These are phyloP conservation scores for Phaeoacremonium minimum DNA, from an alignment of 2,329 filamentous ascomycete genomes.

Conservation along the genomic window DNA sequence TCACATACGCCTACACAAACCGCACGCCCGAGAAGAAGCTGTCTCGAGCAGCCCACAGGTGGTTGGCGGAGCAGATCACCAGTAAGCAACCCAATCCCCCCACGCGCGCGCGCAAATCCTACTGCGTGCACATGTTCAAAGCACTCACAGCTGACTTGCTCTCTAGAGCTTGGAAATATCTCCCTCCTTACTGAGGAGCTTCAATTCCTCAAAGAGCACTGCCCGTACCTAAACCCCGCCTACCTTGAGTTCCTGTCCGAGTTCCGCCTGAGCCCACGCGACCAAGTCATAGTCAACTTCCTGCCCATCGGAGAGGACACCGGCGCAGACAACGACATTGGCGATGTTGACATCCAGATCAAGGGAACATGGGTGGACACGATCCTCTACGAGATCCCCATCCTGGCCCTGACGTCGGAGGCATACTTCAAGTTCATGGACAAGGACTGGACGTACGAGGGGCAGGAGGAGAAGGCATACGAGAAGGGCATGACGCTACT, in stretches of 20 bases:
- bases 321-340: slow-evolving; percentile 60
- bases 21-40: slow-evolving; percentile 92
- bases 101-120: no score
- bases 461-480: slow-evolving; percentile 81
- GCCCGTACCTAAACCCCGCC: slow-evolving; percentile 70
- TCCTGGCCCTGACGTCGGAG: slow-evolving; percentile 87
- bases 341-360: slow-evolving; percentile 72
- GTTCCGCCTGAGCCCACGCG: slow-evolving; percentile 75
- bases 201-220: slow-evolving; percentile 71
- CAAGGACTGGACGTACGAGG: slow-evolving; percentile 82
- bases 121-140: no score
- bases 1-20: slow-evolving; percentile 93
- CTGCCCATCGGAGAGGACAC: slow-evolving; percentile 49
- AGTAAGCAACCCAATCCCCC: slow-evolving; percentile 58
- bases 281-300: slow-evolving; percentile 75
- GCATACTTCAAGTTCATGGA: slow-evolving; percentile 98
- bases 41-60: slow-evolving; percentile 75
- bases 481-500: slow-evolving; percentile 75
- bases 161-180: slow-evolving; percentile 74
- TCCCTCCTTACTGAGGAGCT: slow-evolving; percentile 75
- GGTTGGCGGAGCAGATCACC: slow-evolving; percentile 79
- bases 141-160: no score
- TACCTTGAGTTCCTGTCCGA: slow-evolving; percentile 80
- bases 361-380: slow-evolving; percentile 89
- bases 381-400: slow-evolving; percentile 94